These are phyloP conservation scores for Rhodotorula sphaerocarpa DNA, from an alignment of 768 basidiomycete genomes.

Conservation along the genomic window DNA sequence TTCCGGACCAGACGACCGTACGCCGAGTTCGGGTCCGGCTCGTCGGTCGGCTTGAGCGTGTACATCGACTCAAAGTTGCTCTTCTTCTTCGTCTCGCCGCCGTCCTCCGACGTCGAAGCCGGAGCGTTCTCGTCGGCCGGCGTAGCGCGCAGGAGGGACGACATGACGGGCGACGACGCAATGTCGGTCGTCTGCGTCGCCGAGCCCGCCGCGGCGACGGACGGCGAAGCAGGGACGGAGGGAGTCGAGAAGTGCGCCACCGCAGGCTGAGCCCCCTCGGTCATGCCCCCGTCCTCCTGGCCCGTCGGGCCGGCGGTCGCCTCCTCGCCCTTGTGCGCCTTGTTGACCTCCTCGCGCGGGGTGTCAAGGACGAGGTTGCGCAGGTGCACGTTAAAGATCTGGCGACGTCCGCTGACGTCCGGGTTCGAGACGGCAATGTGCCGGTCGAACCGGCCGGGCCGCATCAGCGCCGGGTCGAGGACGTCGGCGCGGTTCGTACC, in stretches of 20 bases:
- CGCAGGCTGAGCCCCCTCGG: not conserved
- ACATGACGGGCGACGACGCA: not conserved
- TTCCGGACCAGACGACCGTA: constrained; percentile 66
- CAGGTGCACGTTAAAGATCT: constrained; percentile 90
- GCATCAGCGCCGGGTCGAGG: constrained; percentile 87
- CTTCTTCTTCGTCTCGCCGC: too few relatives aligned
- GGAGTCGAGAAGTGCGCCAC: constrained; percentile 11
- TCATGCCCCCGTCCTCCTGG: not conserved
- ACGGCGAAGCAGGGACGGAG: not conserved
- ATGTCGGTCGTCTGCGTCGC: not conserved
- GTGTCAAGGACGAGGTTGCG: constrained; percentile 36
- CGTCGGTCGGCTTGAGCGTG: constrained; percentile 34
- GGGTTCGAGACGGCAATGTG: constrained; percentile 93
- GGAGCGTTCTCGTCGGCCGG: not conserved
- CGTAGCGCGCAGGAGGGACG: not conserved
- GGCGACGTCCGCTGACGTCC: constrained; percentile 83
- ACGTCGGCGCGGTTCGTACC: constrained; percentile 97
- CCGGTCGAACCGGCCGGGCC: constrained; percentile 94
- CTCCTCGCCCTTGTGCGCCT: not conserved
- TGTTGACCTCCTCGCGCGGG: constrained; percentile 1
- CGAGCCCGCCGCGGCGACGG: not conserved
- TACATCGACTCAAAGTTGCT: constrained; percentile 36
- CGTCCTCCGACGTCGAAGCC: not conserved
- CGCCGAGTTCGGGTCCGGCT: constrained; percentile 45
- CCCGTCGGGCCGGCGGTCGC: not conserved